phyloP scores from a whole-genome alignment of 441 rosid species.

The Croton setiger region DNA sequence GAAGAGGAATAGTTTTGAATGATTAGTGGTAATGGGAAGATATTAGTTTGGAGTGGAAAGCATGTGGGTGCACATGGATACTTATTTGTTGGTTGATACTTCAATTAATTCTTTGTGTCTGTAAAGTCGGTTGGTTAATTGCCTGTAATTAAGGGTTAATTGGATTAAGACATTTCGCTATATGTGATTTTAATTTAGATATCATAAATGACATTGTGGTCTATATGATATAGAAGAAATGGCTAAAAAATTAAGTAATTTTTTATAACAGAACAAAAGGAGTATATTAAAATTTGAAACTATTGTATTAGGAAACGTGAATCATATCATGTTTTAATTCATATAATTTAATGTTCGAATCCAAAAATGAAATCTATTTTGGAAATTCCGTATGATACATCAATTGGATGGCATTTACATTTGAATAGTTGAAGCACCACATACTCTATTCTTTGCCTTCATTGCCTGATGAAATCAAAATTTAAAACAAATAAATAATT shows the following conservation, averaged over 20 bases:
- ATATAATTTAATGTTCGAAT: no score
- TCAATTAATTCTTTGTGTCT: background rate
- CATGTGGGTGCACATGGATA: constrained; percentile 21
- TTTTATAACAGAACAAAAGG: no score
- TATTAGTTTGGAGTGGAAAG: background rate
- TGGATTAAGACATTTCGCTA: no score
- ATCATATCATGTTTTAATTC: no score
- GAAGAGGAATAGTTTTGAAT: background rate
- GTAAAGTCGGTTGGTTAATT: background rate
- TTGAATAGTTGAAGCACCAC: constrained; percentile 4
- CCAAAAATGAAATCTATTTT: no score
- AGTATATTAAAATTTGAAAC: no score
- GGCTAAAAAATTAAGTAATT: no score
- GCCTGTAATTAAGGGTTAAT: background rate
- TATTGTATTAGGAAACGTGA: no score
- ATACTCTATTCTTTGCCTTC: constrained; percentile 17
- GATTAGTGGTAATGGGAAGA: background rate
- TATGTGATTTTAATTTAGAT: no score
- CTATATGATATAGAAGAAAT: no score
- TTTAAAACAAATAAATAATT: background rate
- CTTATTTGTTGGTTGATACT: background rate
- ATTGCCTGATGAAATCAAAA: constrained; percentile 15
- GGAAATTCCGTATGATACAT: background rate
- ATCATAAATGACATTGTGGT: no score
- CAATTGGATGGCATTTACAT: background rate